These are phyloP conservation scores for Paecilomyces formosus DNA, from an alignment of 2,329 filamentous ascomycete genomes.

Conservation along the genomic window DNA sequence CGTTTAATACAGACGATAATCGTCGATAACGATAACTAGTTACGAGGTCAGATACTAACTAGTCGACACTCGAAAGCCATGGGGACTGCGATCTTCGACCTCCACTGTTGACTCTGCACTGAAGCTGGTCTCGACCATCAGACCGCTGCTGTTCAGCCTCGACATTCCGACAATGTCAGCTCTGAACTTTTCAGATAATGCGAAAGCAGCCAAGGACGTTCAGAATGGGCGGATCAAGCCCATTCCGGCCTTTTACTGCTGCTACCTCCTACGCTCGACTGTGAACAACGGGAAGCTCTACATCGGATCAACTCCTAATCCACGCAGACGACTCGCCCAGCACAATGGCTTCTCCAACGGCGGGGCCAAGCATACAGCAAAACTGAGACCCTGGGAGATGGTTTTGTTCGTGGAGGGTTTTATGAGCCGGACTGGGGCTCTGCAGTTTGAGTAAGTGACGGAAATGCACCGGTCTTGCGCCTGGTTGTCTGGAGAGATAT, in stretches of 20 bases:
- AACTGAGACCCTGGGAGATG: conserved; percentile 84
- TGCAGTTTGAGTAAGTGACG: conserved; percentile 79
- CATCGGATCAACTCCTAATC: conserved; percentile 86
- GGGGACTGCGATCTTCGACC: neutral
- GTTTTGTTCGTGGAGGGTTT: conserved; percentile 80
- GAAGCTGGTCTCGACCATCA: neutral
- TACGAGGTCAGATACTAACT: too few relatives aligned
- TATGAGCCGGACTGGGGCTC: conserved; percentile 72
- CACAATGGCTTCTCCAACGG: conserved; percentile 83
- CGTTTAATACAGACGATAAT: neutral
- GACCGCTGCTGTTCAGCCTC: neutral
- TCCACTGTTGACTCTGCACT: neutral
- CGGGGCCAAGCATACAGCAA: conserved; percentile 71
- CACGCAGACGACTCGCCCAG: conserved; percentile 73
- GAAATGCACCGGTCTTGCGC: too few relatives aligned
- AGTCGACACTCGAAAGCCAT: neutral
- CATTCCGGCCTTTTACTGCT: conserved; percentile 86
- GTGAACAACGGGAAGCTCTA: conserved; percentile 65
- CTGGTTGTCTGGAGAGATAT: too few relatives aligned
- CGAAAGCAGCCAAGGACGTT: conserved; percentile 35
- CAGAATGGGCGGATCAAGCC: conserved; percentile 75
- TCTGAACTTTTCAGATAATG: neutral
- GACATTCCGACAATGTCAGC: neutral
- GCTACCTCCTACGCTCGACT: conserved; percentile 84
- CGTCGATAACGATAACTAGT: neutral